Conservation (phyloP, 2,329 filamentous ascomycete genomes). For the Fonsecaea pugnacius region DNA sequence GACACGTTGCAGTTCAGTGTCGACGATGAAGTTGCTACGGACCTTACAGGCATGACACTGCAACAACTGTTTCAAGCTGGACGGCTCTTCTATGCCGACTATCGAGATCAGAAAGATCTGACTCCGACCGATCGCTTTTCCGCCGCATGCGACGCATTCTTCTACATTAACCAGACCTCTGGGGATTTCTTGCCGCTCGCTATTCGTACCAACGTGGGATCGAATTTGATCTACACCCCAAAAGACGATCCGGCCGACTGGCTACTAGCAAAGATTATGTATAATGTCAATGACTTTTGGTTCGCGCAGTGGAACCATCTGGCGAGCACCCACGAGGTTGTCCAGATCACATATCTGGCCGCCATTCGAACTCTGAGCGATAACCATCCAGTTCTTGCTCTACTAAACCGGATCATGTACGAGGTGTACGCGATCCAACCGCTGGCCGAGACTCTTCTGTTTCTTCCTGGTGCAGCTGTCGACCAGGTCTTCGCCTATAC, state of each 20-base stretch:
- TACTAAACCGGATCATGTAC: conserved; percentile 23
- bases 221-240: conserved; percentile 19
- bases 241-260: conserved; percentile 17
- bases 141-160: conserved; percentile 16
- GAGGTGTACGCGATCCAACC: conserved; percentile 23
- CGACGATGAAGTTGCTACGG: conserved; percentile 16
- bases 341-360: conserved; percentile 22
- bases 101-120: conserved; percentile 21
- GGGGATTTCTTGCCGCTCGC: conserved; percentile 20
- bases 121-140: conserved; percentile 17
- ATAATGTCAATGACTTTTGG: conserved; percentile 26
- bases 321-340: conserved; percentile 25
- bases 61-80: conserved; percentile 16
- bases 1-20: conserved; percentile 22
- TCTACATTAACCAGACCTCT: conserved; percentile 19
- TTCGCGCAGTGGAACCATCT: conserved; percentile 25
- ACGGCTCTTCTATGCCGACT: conserved; percentile 24
- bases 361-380: conserved; percentile 23
- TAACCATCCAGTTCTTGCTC: conserved; percentile 20
- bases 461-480: conserved; percentile 20
- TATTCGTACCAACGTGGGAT: conserved; percentile 23
- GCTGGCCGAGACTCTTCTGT: conserved; percentile 19
- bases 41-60: conserved; percentile 20
- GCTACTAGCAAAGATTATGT: conserved; percentile 26
- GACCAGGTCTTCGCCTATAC: conserved; percentile 24